Conservation (phyloP, 352 stramenopile species). For the Pythium diclinum region DNA sequence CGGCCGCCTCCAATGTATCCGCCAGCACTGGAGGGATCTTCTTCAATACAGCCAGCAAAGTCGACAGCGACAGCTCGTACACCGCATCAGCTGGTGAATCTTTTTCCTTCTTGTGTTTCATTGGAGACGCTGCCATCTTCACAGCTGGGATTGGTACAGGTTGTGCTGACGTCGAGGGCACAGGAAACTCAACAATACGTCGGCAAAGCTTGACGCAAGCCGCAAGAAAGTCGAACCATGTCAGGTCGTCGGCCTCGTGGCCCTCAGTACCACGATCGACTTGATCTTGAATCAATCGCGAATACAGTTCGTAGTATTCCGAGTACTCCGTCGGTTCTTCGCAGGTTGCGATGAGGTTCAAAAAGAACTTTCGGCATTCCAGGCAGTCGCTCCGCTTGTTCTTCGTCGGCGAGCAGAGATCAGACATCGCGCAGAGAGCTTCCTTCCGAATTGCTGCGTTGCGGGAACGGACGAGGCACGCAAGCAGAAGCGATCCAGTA, state of each 20-base stretch:
- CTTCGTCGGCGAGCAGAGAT: slow-evolving; percentile 26
- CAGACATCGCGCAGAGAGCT: slow-evolving; percentile 15
- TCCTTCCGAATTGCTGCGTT: slow-evolving; percentile 17
- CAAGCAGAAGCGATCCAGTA: slow-evolving; percentile 16
- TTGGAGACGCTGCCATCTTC: slow-evolving; percentile 2
- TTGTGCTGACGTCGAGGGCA: background rate
- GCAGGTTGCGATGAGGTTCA: slow-evolving; percentile 20
- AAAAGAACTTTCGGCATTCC: slow-evolving; percentile 24
- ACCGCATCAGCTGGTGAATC: slow-evolving; percentile 19
- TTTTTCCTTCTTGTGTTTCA: background rate
- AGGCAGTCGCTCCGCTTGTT: slow-evolving; percentile 49
- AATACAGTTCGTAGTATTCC: slow-evolving; percentile 27
- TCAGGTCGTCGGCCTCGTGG: slow-evolving; percentile 9
- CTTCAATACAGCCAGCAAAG: slow-evolving; percentile 21
- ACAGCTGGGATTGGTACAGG: background rate
- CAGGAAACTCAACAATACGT: slow-evolving; percentile 23
- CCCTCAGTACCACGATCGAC: background rate
- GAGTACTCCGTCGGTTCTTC: slow-evolving; percentile 9
- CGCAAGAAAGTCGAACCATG: slow-evolving; percentile 24
- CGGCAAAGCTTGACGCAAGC: slow-evolving; percentile 19
- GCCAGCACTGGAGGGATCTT: slow-evolving; percentile 40
- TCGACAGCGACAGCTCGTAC: slow-evolving; percentile 23
- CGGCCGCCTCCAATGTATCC: slow-evolving; percentile 35
- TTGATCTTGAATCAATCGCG: slow-evolving; percentile 11
- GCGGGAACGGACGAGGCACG: slow-evolving; percentile 13